Percentiles rank a stretch among this genome's conserved stretches.
Conservation (phyloP, 192 early-diverging fungal species). For the Coemansia aciculifera region DNA sequence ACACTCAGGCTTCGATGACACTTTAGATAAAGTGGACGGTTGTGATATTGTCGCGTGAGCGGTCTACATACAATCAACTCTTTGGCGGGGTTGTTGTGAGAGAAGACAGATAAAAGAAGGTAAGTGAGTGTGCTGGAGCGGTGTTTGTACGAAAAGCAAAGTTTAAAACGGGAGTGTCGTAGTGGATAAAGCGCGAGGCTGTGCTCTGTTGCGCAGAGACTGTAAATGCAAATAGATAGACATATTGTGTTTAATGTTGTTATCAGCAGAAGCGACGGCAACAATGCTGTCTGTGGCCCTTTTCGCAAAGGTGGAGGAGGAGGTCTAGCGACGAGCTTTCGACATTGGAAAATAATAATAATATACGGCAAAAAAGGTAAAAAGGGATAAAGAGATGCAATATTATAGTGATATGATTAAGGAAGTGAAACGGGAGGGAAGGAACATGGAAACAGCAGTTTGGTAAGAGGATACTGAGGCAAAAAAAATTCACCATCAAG, state of each 20-base stretch:
- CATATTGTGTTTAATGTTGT: too few species aligned
- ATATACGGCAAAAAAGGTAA: background rate
- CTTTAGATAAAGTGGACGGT: background rate
- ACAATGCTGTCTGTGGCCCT: background rate
- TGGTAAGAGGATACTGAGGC: background rate
- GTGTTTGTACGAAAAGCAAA: background rate
- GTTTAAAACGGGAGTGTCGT: background rate
- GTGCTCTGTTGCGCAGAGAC: too few species aligned
- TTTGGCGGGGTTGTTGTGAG: background rate
- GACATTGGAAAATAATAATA: conserved; percentile 11
- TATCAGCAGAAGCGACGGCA: too few species aligned
- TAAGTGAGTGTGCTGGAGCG: background rate
- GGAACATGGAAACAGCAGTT: conserved; percentile 15
- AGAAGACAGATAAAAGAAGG: background rate
- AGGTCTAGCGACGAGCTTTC: background rate
- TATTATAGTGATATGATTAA: conserved; percentile 1
- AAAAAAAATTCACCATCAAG: background rate
- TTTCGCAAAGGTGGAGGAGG: background rate
- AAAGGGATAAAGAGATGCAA: conserved; percentile 1
- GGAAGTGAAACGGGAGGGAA: background rate
- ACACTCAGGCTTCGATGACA: background rate
- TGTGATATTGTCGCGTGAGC: background rate
- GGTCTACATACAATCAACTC: conserved; percentile 2
- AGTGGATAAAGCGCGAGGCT: background rate
- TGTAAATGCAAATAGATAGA: too few species aligned